Evolutionary conservation across 352 stramenopile genomes (phyloP).

Genomic region (Pythium myriotylum): DNA sequence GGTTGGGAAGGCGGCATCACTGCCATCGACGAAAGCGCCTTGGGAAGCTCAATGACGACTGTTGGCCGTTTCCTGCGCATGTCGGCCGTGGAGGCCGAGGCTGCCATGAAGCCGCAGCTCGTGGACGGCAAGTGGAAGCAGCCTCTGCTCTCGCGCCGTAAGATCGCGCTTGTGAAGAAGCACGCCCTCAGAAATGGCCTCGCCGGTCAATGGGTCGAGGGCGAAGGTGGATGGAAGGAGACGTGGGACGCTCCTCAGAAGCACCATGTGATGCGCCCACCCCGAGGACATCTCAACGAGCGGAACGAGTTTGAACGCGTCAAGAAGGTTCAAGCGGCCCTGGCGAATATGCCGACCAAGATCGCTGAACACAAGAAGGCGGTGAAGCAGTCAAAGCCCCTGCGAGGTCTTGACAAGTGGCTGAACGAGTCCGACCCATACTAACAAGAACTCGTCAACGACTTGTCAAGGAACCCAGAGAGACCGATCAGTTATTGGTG

Average conservation of each 20-base stretch:
- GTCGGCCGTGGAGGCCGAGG: constrained; percentile 68
- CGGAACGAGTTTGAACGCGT: constrained; percentile 86
- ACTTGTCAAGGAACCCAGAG: too few relatives aligned
- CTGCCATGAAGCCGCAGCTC: constrained; percentile 77
- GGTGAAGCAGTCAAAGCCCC: constrained; percentile 76
- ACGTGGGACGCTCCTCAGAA: constrained; percentile 78
- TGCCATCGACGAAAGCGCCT: constrained; percentile 2
- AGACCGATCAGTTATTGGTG: too few relatives aligned
- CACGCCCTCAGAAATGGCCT: constrained; percentile 68
- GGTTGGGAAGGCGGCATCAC: constrained; percentile 4
- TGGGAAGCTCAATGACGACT: constrained; percentile 23
- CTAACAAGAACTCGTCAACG: too few relatives aligned
- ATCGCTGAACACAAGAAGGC: constrained; percentile 88
- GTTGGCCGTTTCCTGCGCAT: constrained; percentile 81
- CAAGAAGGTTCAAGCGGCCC: constrained; percentile 85
- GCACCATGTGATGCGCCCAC: constrained; percentile 84
- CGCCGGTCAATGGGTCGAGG: constrained; percentile 74
- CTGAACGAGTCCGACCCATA: constrained; percentile 84
- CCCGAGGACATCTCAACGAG: constrained; percentile 81
- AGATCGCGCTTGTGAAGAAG: constrained; percentile 86
- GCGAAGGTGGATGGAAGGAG: constrained; percentile 81
- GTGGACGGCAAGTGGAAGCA: constrained; percentile 88
- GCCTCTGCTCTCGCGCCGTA: constrained; percentile 75
- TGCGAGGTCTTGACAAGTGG: constrained; percentile 89
- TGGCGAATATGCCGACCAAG: constrained; percentile 84